Percentiles rank a stretch among this genome's conserved stretches.
These are phyloP conservation scores for Leishmania martiniquensis DNA, from an alignment of 208 protist species.

Conservation along the genomic window DNA sequence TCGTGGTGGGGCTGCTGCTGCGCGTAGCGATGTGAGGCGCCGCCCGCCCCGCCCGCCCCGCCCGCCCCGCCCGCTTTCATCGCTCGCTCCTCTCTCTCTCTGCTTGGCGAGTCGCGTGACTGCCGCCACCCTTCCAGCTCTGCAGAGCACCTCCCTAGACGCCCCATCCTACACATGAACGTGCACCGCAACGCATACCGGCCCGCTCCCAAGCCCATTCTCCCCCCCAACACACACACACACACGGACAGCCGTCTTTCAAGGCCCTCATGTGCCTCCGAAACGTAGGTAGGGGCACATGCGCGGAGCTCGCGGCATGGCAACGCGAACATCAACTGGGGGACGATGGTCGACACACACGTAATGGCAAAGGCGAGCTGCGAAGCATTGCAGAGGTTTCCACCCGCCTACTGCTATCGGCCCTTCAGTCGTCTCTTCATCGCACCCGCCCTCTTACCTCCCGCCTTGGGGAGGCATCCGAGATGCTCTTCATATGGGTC, in stretches of 20 bases:
- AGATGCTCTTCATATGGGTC: too few species aligned
- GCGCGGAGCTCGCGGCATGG: too few species aligned
- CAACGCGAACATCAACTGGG: too few species aligned
- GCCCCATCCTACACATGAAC: not conserved
- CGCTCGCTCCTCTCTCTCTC: not conserved
- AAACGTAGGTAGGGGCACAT: slow-evolving; percentile 7
- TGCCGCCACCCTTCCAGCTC: not conserved
- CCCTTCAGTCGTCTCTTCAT: too few species aligned
- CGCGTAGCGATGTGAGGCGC: slow-evolving; percentile 16
- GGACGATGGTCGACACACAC: too few species aligned
- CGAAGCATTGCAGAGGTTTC: too few species aligned
- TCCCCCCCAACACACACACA: not conserved
- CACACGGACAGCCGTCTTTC: not conserved
- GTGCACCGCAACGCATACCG: not conserved
- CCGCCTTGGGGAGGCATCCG: too few species aligned
- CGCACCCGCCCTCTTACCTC: too few species aligned
- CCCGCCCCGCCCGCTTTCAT: not conserved
- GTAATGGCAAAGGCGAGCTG: too few species aligned
- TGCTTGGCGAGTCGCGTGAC: not conserved
- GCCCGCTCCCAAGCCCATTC: not conserved
- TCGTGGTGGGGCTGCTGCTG: slow-evolving; percentile 41
- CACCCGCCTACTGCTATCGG: too few species aligned
- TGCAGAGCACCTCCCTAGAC: not conserved
- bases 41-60: not conserved
- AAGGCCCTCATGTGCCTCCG: not conserved